phyloP scores from a whole-genome alignment of 2,329 filamentous ascomycete species.

The Diaporthe citriasiana region DNA sequence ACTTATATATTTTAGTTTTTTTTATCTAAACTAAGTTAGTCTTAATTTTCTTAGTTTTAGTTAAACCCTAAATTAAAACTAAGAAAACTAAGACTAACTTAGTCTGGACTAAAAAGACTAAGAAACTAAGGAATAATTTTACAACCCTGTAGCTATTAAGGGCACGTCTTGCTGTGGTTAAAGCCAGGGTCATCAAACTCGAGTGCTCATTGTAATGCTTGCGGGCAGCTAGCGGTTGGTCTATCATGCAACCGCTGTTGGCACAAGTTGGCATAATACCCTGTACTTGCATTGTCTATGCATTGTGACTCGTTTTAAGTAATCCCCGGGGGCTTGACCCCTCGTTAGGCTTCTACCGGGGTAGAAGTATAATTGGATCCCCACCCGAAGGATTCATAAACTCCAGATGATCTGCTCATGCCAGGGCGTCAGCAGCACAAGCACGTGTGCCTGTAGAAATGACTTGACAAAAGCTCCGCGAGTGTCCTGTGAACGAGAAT shows the following conservation, averaged over 20 bases:
- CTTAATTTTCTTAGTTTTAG: too few relatives aligned
- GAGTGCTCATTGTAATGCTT: background rate
- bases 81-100: too few relatives aligned
- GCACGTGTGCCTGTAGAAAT: background rate
- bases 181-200: too few relatives aligned
- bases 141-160: too few relatives aligned
- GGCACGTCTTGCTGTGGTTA: background rate
- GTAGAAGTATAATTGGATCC: background rate
- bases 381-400: conserved; percentile 5
- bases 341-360: background rate
- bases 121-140: too few relatives aligned
- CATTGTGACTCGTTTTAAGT: background rate
- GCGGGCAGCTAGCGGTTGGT: background rate
- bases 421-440: background rate
- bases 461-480: background rate
- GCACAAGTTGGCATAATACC: background rate
- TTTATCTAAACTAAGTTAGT: too few relatives aligned
- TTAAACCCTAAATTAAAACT: too few relatives aligned
- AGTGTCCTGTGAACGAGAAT: background rate
- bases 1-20: too few relatives aligned
- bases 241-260: background rate
- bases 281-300: background rate
- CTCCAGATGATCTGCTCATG: background rate
- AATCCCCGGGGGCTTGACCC: too few relatives aligned
- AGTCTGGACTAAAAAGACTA: too few relatives aligned